Conservation (phyloP, 2,329 filamentous ascomycete species). For the Fusarium sterilihyphosum region DNA sequence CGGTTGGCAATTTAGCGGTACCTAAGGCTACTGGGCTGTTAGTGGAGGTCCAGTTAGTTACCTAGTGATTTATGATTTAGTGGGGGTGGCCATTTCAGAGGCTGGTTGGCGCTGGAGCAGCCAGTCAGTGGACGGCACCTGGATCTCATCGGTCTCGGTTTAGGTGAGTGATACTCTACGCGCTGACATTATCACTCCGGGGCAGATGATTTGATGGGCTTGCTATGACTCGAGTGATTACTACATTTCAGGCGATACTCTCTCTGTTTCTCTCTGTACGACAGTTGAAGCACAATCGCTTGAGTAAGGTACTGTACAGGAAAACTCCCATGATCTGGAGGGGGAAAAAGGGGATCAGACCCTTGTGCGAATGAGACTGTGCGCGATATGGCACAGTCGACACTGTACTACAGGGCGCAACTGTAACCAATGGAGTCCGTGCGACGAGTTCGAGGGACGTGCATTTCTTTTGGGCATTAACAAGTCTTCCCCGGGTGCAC, state of each 20-base stretch:
- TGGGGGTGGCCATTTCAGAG: constrained; percentile 16
- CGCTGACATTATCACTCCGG: constrained; percentile 4
- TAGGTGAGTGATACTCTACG: constrained; percentile 24
- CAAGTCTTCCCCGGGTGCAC: constrained; percentile 8
- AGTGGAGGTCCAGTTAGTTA: background rate
- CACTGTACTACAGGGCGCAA: constrained; percentile 24
- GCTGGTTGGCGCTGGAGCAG: constrained; percentile 22
- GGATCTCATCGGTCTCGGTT: constrained; percentile 13
- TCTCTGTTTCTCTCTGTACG: background rate
- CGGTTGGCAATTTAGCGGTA: constrained; percentile 28
- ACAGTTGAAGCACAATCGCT: background rate
- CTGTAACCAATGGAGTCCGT: constrained; percentile 24
- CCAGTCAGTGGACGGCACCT: constrained; percentile 5
- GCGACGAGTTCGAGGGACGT: constrained; percentile 26
- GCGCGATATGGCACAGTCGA: constrained; percentile 2
- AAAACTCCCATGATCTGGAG: constrained; percentile 5
- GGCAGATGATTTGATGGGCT: background rate
- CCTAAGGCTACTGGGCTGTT: background rate
- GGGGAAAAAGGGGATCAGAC: constrained; percentile 27
- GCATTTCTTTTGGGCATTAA: constrained; percentile 35
- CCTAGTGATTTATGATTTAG: background rate
- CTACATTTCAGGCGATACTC: background rate
- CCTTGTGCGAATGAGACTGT: constrained; percentile 13
- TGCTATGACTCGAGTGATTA: background rate
- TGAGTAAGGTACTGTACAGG: background rate